phyloP scores from a whole-genome alignment of 257 asterid species.

The Lycium ferocissimum region DNA sequence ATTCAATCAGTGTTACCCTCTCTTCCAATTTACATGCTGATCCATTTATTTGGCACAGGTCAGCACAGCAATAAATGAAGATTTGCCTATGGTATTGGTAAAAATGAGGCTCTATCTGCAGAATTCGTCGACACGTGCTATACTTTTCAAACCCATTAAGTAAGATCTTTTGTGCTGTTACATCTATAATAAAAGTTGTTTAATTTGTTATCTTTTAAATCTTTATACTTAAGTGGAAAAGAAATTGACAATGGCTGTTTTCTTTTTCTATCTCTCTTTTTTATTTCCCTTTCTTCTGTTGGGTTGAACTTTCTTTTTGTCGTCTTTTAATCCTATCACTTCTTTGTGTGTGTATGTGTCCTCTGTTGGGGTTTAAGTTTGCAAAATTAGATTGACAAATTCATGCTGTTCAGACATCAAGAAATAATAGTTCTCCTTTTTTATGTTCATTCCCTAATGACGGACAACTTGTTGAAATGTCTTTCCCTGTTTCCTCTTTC shows the following conservation, averaged over 20 bases:
- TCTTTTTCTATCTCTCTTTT: not conserved
- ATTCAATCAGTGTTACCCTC: not conserved
- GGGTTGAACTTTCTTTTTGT: not conserved
- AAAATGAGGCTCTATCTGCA: slow-evolving; percentile 98
- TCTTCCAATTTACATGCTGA: not conserved
- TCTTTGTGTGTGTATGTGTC: not conserved
- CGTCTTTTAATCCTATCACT: not conserved
- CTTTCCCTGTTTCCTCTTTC: not conserved
- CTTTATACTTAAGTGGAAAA: not conserved
- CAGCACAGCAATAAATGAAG: slow-evolving; percentile 72
- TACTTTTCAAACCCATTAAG: slow-evolving; percentile 96
- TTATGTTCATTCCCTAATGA: not conserved
- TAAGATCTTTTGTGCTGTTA: slow-evolving; percentile 44
- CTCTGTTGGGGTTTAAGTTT: not conserved
- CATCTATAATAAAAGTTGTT: not conserved
- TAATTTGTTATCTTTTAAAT: not conserved
- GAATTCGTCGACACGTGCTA: slow-evolving; percentile 88
- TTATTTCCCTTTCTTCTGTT: not conserved
- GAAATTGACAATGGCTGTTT: not conserved
- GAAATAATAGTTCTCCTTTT: not conserved
- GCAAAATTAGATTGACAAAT: not conserved
- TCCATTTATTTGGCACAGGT: slow-evolving; percentile 56
- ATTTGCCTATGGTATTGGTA: slow-evolving; percentile 77
- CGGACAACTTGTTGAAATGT: not conserved
- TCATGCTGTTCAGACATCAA: not conserved